These are phyloP conservation scores for Talaromyces amestolkiae DNA, from an alignment of 2,329 filamentous ascomycete genomes.

Conservation along the genomic window DNA sequence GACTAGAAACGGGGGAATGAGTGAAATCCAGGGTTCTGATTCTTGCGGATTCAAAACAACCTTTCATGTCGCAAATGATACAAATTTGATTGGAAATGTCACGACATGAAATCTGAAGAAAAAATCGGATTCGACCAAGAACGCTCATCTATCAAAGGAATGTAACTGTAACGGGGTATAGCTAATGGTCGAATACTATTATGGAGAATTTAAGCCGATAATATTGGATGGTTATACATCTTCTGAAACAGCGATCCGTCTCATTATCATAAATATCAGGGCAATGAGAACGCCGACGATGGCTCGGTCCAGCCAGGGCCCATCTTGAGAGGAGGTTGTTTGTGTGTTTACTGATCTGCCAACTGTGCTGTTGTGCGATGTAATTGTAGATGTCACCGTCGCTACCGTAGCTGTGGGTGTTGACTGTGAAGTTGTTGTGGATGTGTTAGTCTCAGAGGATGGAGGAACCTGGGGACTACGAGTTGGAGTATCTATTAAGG, in stretches of 20 bases:
- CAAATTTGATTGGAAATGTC: neutral
- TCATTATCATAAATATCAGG: conserved; percentile 66
- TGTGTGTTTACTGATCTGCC: neutral
- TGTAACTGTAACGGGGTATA: neutral
- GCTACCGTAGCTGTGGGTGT: conserved; percentile 42
- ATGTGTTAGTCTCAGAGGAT: neutral
- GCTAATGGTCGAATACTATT: neutral
- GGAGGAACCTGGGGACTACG: neutral
- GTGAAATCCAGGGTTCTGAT: no score
- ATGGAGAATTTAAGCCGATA: neutral
- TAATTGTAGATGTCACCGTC: conserved; percentile 32
- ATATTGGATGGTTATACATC: conserved; percentile 8
- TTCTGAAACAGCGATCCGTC: conserved; percentile 39
- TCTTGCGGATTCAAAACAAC: neutral
- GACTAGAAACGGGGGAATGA: neutral
- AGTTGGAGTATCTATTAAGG: conserved; percentile 8
- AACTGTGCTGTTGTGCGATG: neutral
- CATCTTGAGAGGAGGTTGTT: conserved; percentile 41
- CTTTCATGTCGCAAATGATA: neutral
- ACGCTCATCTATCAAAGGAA: neutral
- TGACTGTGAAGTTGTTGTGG: conserved; percentile 17
- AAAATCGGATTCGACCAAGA: neutral
- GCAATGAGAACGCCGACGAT: conserved; percentile 71
- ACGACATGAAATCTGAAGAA: neutral
- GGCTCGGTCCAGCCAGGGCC: conserved; percentile 75